Conservation (phyloP, 202 grass and related monocot genomes). For the Brachypodium distachyon region DNA sequence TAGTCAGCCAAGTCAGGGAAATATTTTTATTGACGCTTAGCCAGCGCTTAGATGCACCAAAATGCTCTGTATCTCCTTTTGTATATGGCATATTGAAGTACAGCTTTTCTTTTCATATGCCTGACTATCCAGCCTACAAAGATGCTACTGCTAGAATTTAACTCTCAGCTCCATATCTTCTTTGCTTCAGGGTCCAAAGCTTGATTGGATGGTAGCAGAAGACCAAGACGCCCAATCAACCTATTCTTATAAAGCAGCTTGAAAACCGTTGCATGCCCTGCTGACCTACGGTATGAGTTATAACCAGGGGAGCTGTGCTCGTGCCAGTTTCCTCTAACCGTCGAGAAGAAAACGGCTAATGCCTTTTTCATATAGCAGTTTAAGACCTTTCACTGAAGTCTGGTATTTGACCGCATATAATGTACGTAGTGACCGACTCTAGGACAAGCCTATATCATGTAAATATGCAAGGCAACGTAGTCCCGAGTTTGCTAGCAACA, state of each 20-base stretch:
- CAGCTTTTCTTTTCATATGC: background rate
- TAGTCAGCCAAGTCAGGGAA: background rate
- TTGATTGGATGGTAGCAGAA: slow-evolving; percentile 72
- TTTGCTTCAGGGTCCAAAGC: slow-evolving; percentile 51
- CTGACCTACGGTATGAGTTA: background rate
- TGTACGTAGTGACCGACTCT: background rate
- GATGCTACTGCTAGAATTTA: background rate
- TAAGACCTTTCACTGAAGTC: background rate
- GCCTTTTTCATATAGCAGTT: background rate
- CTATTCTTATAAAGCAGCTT: slow-evolving; percentile 23
- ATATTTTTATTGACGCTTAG: background rate
- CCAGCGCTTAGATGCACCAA: background rate
- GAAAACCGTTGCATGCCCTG: background rate
- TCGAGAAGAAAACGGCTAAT: background rate
- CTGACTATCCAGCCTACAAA: background rate
- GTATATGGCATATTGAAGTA: background rate
- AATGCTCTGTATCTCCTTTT: background rate
- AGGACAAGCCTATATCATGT: background rate
- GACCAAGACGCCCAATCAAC: slow-evolving; percentile 6
- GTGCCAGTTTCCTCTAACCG: background rate
- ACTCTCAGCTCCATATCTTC: background rate
- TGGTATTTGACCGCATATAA: background rate
- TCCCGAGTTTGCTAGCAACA: background rate
- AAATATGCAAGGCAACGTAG: slow-evolving; percentile 3
- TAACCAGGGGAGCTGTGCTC: background rate